phyloP scores from a whole-genome alignment of 2,329 filamentous ascomycete species.

The Ilyonectria destructans region DNA sequence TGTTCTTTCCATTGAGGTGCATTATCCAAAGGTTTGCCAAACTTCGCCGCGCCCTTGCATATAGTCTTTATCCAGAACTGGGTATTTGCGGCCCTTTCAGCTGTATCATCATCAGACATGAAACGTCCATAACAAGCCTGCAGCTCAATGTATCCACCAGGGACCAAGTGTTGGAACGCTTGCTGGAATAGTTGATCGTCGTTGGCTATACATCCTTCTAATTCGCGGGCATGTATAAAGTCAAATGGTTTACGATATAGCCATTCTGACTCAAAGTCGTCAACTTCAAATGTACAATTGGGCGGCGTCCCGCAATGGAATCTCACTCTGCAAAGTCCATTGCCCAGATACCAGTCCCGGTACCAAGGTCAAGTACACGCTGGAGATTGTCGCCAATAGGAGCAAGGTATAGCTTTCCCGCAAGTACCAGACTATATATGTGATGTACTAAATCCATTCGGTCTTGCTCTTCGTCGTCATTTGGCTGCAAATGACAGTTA shows the following conservation, averaged over 20 bases:
- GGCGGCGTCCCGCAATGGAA: too few relatives aligned
- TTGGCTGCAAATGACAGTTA: conserved; percentile 16
- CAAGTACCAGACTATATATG: conserved; percentile 33
- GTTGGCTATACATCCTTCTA: neutral
- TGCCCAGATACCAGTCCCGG: too few relatives aligned
- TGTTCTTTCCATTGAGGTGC: conserved; percentile 16
- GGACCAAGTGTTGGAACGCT: neutral
- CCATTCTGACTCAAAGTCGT: conserved; percentile 3
- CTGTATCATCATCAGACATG: neutral
- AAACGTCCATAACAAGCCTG: neutral
- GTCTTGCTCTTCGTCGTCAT: conserved; percentile 33
- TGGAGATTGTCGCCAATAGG: conserved; percentile 16
- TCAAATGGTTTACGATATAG: neutral
- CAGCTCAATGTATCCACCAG: neutral
- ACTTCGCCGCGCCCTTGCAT: conserved; percentile 25
- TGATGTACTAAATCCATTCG: conserved; percentile 40
- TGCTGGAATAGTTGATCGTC: neutral
- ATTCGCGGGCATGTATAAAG: conserved; percentile 1
- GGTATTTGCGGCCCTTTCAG: neutral
- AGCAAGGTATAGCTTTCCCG: conserved; percentile 32
- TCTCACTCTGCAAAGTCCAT: too few relatives aligned
- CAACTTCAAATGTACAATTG: too few relatives aligned
- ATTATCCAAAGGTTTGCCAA: conserved; percentile 26
- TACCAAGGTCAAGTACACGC: conserved; percentile 31
- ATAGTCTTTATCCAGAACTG: conserved; percentile 29